Evolutionary conservation across 192 early-diverging fungal species (phyloP).

Genomic region (Rhizophagus prolifer): DNA sequence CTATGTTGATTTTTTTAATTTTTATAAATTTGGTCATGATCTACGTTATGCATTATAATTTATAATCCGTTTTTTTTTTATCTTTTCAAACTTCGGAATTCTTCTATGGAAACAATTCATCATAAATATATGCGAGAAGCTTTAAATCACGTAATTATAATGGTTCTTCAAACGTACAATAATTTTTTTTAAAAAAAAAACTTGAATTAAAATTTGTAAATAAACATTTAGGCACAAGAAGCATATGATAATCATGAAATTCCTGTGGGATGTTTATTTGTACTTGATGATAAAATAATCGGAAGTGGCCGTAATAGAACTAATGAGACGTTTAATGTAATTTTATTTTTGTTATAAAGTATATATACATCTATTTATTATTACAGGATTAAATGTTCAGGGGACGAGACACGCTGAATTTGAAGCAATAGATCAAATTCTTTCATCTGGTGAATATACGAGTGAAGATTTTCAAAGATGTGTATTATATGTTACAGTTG

Average conservation of each 20-base stretch:
- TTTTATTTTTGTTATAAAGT: not conserved
- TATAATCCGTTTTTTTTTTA: too few relatives aligned
- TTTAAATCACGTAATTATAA: conserved; percentile 33
- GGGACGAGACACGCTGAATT: conserved; percentile 94
- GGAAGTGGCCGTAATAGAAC: conserved; percentile 86
- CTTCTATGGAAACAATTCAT: conserved; percentile 22
- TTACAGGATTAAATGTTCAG: conserved; percentile 39
- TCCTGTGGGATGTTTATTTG: conserved; percentile 95
- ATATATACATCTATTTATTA: not conserved
- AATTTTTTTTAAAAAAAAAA: not conserved
- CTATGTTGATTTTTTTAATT: too few relatives aligned
- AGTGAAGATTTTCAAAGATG: conserved; percentile 49
- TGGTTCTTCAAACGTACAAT: not conserved
- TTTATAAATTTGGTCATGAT: too few relatives aligned
- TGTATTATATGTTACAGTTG: conserved; percentile 94
- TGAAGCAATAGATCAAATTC: conserved; percentile 85
- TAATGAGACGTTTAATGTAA: conserved; percentile 84
- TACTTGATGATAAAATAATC: conserved; percentile 64
- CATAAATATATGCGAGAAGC: conserved; percentile 40
- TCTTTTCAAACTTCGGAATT: too few relatives aligned
- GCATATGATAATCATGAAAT: conserved; percentile 84
- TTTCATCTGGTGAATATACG: conserved; percentile 33
- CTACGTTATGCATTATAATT: too few relatives aligned
- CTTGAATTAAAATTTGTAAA: not conserved
- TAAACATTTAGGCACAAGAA: conserved; percentile 66